These are phyloP conservation scores for Aciculosporium take DNA, from an alignment of 2,329 filamentous ascomycete genomes.

Conservation along the genomic window DNA sequence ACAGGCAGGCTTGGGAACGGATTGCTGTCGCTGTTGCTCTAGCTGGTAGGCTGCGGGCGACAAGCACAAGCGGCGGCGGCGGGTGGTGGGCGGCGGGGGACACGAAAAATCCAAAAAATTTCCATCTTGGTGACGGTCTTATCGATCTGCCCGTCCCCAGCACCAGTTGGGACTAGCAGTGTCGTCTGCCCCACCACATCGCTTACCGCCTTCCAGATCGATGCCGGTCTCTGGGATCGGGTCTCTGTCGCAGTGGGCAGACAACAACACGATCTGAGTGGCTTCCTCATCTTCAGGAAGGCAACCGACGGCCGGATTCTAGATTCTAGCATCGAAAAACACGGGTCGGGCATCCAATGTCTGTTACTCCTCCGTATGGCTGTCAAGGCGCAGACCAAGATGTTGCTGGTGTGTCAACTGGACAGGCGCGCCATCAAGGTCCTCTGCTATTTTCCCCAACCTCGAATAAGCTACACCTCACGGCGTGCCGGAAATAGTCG, in stretches of 20 bases:
- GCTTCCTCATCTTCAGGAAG: no score
- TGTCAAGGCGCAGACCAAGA: no score
- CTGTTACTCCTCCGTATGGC: no score
- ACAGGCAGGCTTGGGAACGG: neutral
- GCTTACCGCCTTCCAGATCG: slow-evolving; percentile 18
- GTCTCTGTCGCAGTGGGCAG: neutral
- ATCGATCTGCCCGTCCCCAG: slow-evolving; percentile 27
- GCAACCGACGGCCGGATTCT: no score
- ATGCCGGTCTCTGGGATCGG: neutral
- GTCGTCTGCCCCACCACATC: neutral
- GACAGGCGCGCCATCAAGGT: neutral
- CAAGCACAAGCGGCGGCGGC: no score
- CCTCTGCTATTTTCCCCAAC: neutral
- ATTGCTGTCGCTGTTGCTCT: neutral
- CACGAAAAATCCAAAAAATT: slow-evolving; percentile 19
- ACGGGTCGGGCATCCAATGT: no score
- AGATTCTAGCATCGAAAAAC: no score
- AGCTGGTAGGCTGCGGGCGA: neutral
- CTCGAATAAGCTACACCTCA: neutral
- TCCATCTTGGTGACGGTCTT: slow-evolving; percentile 18
- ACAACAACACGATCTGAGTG: no score
- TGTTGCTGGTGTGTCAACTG: neutral
- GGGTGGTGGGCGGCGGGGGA: slow-evolving; percentile 4
- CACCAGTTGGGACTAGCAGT: slow-evolving; percentile 13
- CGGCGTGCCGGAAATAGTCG: neutral